Base-by-base conservation (phyloP, 2,329 filamentous ascomycete species). In the Phyllosticta citribraziliensis region DNA sequence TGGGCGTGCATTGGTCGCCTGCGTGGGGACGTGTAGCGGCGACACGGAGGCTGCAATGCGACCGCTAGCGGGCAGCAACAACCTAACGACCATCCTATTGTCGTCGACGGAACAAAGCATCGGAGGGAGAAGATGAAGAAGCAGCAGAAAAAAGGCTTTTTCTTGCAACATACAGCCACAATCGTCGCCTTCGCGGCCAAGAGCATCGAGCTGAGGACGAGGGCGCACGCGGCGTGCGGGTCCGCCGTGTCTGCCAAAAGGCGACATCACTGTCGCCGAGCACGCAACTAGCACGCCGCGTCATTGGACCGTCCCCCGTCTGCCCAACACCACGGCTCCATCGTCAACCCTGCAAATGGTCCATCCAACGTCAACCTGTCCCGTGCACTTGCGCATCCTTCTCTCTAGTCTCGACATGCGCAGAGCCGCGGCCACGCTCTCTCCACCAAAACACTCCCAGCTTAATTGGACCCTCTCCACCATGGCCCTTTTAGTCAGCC, bases 211-310 rank as follows among this genome's bases (percentile, higher is more conserved):
- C n/a, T 2, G 52, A 27, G 10, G 22, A 10, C 56, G 52, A 22
- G 10, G 40, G n/a, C 56, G 56, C 50, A 33, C 56, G 17, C 47
- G 56, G 47, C 6, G 9, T 20, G 56, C 56, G 47, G 20, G 47
- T 19, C 52, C 58, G 51, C 19, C 58, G 58, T n/a, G 17, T 25
- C 40, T 50, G 58, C 54, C 22, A 22, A 4, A 61, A 61, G 52
- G 57, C 59, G 59, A 61, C 59, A 61, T 61, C 27, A 50, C 27
- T 55, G n/a, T 51, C 22, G 54, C 27, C 55, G 55, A 61, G 59
- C 59, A 61, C 59, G 59, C 59, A 61, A 61, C 54, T 56, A 54
- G 27, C 47, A 19, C 59, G 54, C 22, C 55, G 22, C 47, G 47
- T 20, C 50, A 61, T 61, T 61, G 59, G 59, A 12, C 52, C 1